Conservation (phyloP, 2,329 filamentous ascomycete species). For the Blastomyces percursus region DNA sequence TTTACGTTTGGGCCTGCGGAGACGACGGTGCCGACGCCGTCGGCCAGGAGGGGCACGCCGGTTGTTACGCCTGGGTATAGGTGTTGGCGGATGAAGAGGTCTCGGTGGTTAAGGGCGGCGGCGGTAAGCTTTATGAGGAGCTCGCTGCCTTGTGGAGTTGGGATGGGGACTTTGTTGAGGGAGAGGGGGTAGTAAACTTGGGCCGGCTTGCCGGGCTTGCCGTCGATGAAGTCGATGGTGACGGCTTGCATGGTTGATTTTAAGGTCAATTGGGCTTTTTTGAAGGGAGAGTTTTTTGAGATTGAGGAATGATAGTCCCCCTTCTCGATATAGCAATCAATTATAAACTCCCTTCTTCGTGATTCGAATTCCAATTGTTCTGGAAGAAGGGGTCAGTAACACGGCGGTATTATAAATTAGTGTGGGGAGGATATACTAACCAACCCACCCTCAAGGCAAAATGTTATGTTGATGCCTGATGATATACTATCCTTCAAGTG, state of each 20-base stretch:
- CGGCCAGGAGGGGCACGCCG: slow-evolving; percentile 64
- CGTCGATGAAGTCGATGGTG: slow-evolving; percentile 46
- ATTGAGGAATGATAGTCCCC: neutral
- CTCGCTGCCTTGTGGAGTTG: slow-evolving; percentile 53
- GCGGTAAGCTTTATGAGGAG: slow-evolving; percentile 66
- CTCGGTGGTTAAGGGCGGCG: slow-evolving; percentile 84
- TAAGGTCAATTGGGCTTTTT: neutral
- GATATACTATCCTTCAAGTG: neutral
- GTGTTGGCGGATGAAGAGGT: slow-evolving; percentile 86
- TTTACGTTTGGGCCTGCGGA: slow-evolving; percentile 45
- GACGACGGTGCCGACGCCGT: slow-evolving; percentile 68
- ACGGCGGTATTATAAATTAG: neutral
- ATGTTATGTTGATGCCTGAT: neutral
- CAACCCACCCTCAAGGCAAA: neutral
- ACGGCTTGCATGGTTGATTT: slow-evolving; percentile 31
- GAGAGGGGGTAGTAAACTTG: slow-evolving; percentile 56
- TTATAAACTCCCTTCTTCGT: neutral
- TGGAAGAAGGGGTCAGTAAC: neutral
- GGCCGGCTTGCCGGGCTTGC: slow-evolving; percentile 58
- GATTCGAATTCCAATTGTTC: neutral
- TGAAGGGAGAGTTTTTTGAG: neutral
- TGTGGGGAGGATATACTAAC: neutral
- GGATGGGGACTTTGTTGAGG: slow-evolving; percentile 52
- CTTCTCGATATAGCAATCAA: neutral
- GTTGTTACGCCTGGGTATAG: slow-evolving; percentile 82